Conservation (phyloP, 1,139 yeast species). For the Yamadazyma spencermartinsiae region DNA sequence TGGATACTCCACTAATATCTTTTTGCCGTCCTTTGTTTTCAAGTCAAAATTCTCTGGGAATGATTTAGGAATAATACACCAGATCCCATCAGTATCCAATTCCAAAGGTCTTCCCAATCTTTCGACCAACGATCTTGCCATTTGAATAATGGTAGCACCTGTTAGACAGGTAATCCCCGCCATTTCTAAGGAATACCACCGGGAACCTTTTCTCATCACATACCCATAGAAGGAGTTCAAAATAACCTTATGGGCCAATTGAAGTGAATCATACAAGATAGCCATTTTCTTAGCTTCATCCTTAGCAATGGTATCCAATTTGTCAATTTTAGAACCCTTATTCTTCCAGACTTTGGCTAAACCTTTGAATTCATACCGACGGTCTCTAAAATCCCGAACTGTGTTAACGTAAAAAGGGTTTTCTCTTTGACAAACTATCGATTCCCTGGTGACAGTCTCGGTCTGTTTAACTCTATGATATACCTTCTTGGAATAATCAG, state of each 20-base stretch:
- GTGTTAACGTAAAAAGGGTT: conserved; percentile 96
- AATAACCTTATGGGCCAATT: conserved; percentile 95
- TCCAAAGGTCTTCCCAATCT: conserved; percentile 94
- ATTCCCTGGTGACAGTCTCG: conserved; percentile 84
- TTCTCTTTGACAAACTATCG: conserved; percentile 95
- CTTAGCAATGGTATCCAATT: conserved; percentile 54
- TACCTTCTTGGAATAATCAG: conserved; percentile 82
- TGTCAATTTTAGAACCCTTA: conserved; percentile 57
- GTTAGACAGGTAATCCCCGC: conserved; percentile 98
- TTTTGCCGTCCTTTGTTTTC: conserved; percentile 74
- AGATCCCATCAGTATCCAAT: conserved; percentile 97
- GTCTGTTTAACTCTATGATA: conserved; percentile 81
- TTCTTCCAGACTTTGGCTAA: conserved; percentile 94
- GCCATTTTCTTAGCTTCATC: conserved; percentile 95
- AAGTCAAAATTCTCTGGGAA: conserved; percentile 89
- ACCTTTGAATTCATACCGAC: conserved; percentile 94
- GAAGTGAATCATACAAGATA: conserved; percentile 90
- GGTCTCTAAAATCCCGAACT: conserved; percentile 90
- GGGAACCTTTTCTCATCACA: conserved; percentile 97
- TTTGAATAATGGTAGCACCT: conserved; percentile 96
- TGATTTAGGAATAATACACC: conserved; percentile 94
- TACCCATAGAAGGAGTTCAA: conserved; percentile 96
- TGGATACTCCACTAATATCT: conserved; percentile 80
- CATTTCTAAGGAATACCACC: conserved; percentile 99
- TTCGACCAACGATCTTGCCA: conserved; percentile 94